phyloP scores from a whole-genome alignment of 495 filamentous ascomycete genomes.

The Penicillium parvum region DNA sequence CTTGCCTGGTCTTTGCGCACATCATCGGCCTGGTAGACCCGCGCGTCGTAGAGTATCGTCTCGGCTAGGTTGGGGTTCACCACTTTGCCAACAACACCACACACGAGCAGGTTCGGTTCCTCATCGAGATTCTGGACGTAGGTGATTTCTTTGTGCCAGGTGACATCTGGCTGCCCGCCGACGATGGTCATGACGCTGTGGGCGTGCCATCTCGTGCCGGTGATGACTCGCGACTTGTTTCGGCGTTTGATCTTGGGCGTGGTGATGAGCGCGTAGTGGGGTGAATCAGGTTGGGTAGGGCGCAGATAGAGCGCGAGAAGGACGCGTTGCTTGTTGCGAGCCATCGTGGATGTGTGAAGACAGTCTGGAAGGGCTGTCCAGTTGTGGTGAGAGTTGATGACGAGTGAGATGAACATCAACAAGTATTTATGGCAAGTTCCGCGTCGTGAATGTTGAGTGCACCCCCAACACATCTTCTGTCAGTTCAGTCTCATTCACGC shows the following conservation, averaged over 20 bases:
- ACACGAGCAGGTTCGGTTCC: not conserved
- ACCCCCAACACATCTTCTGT: no score
- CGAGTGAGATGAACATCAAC: no score
- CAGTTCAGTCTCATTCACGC: no score
- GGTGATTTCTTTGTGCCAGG: no score
- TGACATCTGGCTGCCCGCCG: no score
- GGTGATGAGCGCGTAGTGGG: conserved; percentile 9
- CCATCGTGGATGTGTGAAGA: not conserved
- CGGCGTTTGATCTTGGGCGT: conserved; percentile 2
- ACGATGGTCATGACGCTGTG: not conserved
- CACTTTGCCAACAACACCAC: not conserved
- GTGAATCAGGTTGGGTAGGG: not conserved
- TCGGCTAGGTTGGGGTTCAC: not conserved
- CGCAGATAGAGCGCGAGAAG: conserved; percentile 4
- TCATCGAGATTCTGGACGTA: not conserved
- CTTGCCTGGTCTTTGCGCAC: not conserved
- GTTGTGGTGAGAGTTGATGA: no score
- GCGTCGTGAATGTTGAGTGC: no score
- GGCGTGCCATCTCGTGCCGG: conserved; percentile 7
- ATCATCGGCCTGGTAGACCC: not conserved
- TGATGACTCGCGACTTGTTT: not conserved
- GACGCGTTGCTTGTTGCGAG: conserved; percentile 12
- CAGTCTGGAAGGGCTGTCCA: no score
- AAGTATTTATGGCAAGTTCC: no score
- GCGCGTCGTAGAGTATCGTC: not conserved